Evolutionary conservation across 1,284 basidiomycete species (phyloP).

Genomic region (Inonotus obliquus): DNA sequence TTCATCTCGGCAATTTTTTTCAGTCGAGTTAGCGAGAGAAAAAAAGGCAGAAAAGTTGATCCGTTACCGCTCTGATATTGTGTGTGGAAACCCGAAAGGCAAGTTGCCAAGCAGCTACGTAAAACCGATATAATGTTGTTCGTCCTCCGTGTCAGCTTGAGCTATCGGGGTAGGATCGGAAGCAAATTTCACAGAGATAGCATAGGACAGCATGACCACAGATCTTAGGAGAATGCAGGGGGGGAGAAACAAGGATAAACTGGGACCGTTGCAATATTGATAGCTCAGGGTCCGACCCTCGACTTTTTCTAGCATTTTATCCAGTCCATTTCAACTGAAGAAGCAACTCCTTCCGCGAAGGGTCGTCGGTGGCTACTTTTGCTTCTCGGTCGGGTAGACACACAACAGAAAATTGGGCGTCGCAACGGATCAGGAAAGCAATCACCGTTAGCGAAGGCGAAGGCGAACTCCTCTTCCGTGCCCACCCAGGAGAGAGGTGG

Average conservation of each 20-base stretch:
- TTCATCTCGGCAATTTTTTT: not conserved
- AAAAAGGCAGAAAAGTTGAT: not conserved
- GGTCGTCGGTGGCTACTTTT: not conserved
- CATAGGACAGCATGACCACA: too few relatives aligned
- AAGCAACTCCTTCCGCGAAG: not conserved
- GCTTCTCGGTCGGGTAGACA: not conserved
- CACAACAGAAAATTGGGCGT: not conserved
- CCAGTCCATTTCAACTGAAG: not conserved
- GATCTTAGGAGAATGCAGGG: too few relatives aligned
- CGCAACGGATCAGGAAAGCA: too few relatives aligned
- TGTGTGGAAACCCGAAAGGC: not conserved
- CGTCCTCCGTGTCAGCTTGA: too few relatives aligned
- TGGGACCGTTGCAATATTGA: not conserved
- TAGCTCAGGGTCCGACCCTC: not conserved
- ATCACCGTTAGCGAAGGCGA: too few relatives aligned
- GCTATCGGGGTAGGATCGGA: too few relatives aligned
- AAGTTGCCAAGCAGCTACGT: not conserved
- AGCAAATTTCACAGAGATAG: too few relatives aligned
- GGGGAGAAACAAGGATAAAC: not conserved
- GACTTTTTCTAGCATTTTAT: not conserved
- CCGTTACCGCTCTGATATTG: not conserved
- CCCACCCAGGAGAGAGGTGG: too few relatives aligned
- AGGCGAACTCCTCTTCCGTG: too few relatives aligned
- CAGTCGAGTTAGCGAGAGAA: not conserved
- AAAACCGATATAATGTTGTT: not conserved